Evolutionary conservation across 306 rosid species (phyloP).

Genomic region (Prunus kanzakura): DNA sequence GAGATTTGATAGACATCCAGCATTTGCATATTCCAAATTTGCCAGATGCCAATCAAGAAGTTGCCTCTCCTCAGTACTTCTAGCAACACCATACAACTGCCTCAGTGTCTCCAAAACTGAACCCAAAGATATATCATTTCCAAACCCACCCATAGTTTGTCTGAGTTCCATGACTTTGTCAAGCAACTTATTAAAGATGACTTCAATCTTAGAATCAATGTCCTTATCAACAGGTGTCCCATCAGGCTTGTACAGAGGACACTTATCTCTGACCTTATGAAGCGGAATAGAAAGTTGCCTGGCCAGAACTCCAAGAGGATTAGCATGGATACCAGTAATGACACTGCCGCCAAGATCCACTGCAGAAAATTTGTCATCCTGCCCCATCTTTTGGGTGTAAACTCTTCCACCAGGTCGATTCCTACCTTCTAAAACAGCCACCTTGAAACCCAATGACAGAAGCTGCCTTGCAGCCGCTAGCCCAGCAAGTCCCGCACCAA

Average conservation of each 20-base stretch:
- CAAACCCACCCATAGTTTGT: slow-evolving; percentile 83
- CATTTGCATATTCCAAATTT: slow-evolving; percentile 91
- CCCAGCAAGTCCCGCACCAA: slow-evolving; percentile 95
- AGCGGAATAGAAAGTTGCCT: slow-evolving; percentile 91
- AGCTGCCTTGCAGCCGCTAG: slow-evolving; percentile 95
- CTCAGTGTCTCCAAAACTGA: slow-evolving; percentile 77
- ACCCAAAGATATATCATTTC: slow-evolving; percentile 73
- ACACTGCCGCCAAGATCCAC: slow-evolving; percentile 90
- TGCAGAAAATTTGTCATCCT: slow-evolving; percentile 57
- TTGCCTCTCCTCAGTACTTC: slow-evolving; percentile 62
- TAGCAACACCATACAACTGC: slow-evolving; percentile 64
- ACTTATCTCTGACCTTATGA: slow-evolving; percentile 84
- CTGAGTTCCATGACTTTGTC: slow-evolving; percentile 90
- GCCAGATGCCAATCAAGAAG: slow-evolving; percentile 96
- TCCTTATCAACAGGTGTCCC: slow-evolving; percentile 64
- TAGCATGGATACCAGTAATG: slow-evolving; percentile 91
- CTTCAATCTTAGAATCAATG: slow-evolving; percentile 62
- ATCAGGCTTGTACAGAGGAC: slow-evolving; percentile 83
- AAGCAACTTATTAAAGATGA: slow-evolving; percentile 72
- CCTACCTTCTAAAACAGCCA: slow-evolving; percentile 80
- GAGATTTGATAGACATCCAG: slow-evolving; percentile 91
- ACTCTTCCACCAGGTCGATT: slow-evolving; percentile 92
- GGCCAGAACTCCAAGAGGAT: slow-evolving; percentile 91
- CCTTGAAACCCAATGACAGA: slow-evolving; percentile 78
- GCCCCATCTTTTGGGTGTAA: slow-evolving; percentile 82